Base-by-base conservation (phyloP, 2,329 filamentous ascomycete species). In the Achaetomium macrosporum region DNA sequence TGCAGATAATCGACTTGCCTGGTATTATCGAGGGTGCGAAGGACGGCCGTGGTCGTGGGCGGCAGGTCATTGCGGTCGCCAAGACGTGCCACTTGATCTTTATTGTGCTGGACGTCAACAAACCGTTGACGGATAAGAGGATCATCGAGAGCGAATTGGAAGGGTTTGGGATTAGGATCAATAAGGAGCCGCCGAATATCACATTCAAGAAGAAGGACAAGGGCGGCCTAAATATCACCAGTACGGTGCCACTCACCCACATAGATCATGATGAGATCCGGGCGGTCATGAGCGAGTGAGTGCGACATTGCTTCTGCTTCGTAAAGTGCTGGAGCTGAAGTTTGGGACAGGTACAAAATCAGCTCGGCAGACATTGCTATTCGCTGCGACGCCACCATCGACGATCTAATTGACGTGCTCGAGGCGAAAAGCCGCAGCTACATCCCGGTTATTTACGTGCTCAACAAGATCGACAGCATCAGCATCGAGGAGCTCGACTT, bases 151-250 rank as follows among this genome's bases (percentile, higher is more conserved):
- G 83, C 47, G 93, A 99, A 74, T 73, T 99, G 68, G 93, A 99
- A 70, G 93, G 93, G 8, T 99, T 99, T 65, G 93, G 93, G 33
- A 96, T 99, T 67, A 83, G 93, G 52, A 92, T 97, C 76, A 99
- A 99, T 78, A 99, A 97, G 76, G 75, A 84, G 63, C 93, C 93
- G 25, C 93, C 93, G 39, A 99, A 99, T 69, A 99, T 99, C 65
- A 88, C 93, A n/a, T 96, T 96, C 78, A 95, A 86, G 74, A 99
- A 99, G 79, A 99, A 99, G 78, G 93, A 99, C 73, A 97, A 97
- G 75, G 93, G 93, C 62, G 93, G 93, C 35, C 83, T 99, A 66
- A 91, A 88, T 66, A 93, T 99, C 66, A 96, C 91, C n/a, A 93
- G 83, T 72, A 99, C 93, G 2, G 86, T 93, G 42, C 90, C 91